phyloP scores from a whole-genome alignment of 164 flowering plant species.

The Stephania cephalantha region DNA sequence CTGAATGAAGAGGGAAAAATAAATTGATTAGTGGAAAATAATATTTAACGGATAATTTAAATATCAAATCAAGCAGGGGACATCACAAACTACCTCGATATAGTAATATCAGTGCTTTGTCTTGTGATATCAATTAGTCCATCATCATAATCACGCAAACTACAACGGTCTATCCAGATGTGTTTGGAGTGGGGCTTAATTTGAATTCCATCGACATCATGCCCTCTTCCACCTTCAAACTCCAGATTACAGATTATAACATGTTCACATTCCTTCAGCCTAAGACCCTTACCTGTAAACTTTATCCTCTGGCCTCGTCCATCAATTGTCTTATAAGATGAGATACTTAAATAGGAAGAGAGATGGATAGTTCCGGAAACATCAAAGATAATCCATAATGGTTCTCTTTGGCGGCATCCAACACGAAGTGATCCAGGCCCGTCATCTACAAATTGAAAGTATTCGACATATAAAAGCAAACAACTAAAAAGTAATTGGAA shows the following conservation, averaged over 20 bases:
- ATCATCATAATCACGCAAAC: constrained; percentile 73
- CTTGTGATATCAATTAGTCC: constrained; percentile 85
- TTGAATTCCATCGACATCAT: constrained; percentile 81
- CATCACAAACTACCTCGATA: constrained; percentile 50
- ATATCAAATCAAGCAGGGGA: background rate
- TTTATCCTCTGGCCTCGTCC: constrained; percentile 82
- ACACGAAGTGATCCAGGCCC: constrained; percentile 87
- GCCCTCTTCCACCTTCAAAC: constrained; percentile 86
- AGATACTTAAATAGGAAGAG: constrained; percentile 52
- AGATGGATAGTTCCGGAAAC: constrained; percentile 72
- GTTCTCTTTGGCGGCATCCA: constrained; percentile 66
- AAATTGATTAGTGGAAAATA: background rate
- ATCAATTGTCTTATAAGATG: constrained; percentile 83
- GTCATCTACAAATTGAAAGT: constrained; percentile 43
- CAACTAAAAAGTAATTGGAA: background rate
- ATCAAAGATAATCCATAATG: constrained; percentile 81
- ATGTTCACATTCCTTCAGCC: constrained; percentile 81
- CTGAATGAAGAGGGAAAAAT: constrained; percentile 26
- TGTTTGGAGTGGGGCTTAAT: constrained; percentile 81
- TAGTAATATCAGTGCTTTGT: constrained; percentile 72
- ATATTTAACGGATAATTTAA: background rate
- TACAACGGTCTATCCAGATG: constrained; percentile 91
- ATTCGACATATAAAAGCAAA: background rate
- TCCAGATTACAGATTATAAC: constrained; percentile 77
- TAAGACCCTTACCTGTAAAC: constrained; percentile 65